Evolutionary conservation across 2,329 filamentous ascomycete species (phyloP).

Genomic region (Alternaria sp.): DNA sequence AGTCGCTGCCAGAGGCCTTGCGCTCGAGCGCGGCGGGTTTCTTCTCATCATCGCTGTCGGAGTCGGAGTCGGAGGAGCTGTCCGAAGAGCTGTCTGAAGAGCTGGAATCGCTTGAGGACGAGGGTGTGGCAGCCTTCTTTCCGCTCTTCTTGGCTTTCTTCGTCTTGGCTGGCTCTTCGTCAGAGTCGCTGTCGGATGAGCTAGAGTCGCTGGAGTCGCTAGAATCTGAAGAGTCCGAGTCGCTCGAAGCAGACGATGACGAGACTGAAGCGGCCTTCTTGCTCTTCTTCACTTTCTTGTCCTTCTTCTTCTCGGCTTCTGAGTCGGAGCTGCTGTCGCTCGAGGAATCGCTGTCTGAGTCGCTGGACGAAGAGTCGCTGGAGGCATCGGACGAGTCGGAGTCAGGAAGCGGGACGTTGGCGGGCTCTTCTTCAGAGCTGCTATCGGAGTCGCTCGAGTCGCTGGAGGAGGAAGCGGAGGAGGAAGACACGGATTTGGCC

Average conservation of each 20-base stretch:
- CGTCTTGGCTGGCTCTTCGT: slow-evolving; percentile 20
- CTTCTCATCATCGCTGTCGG: slow-evolving; percentile 25
- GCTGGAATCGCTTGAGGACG: slow-evolving; percentile 30
- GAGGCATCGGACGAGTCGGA: slow-evolving; percentile 34
- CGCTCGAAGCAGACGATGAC: slow-evolving; percentile 42
- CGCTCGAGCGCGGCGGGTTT: slow-evolving; percentile 34
- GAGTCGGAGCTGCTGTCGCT: slow-evolving; percentile 39
- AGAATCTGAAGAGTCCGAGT: slow-evolving; percentile 28
- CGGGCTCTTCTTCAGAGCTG: slow-evolving; percentile 32
- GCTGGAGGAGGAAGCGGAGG: slow-evolving; percentile 13
- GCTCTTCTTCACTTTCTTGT: slow-evolving; percentile 23
- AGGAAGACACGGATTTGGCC: slow-evolving; percentile 13
- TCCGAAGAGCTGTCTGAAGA: slow-evolving; percentile 22
- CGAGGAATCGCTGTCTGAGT: slow-evolving; percentile 29
- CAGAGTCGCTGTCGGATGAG: slow-evolving; percentile 36
- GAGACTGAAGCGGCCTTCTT: slow-evolving; percentile 36
- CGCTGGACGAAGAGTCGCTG: slow-evolving; percentile 28
- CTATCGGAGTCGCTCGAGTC: slow-evolving; percentile 27
- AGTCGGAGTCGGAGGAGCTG: slow-evolving; percentile 28
- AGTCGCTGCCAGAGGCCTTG: slow-evolving; percentile 55
- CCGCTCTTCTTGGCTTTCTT: slow-evolving; percentile 19
- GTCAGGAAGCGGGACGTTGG: slow-evolving; percentile 35
- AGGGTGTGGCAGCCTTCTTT: slow-evolving; percentile 24
- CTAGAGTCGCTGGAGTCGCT: slow-evolving; percentile 29
- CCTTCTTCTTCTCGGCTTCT: slow-evolving; percentile 28